Percentiles rank a stretch among this genome's conserved stretches.
Evolutionary conservation across 2,329 filamentous ascomycete genomes (phyloP).

Genomic region (Hypoxylon sp.): DNA sequence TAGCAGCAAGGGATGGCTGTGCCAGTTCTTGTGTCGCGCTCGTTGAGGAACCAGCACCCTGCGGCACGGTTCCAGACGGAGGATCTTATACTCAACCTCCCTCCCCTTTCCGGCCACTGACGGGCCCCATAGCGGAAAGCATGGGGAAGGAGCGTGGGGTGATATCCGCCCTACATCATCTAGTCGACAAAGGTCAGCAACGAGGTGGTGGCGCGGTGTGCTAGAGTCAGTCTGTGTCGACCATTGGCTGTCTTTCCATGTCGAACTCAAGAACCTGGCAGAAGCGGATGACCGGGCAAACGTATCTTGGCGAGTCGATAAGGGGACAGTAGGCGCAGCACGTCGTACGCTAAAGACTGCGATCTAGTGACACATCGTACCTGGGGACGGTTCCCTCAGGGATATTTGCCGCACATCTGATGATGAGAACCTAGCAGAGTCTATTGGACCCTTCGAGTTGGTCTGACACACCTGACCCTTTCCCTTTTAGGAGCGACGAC

Average conservation of each 20-base stretch:
- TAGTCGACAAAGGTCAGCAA: slow-evolving; percentile 43
- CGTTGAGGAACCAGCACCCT: slow-evolving; percentile 14
- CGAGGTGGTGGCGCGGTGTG: slow-evolving; percentile 42
- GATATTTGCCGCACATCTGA: slow-evolving; percentile 43
- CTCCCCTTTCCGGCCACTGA: slow-evolving; percentile 30
- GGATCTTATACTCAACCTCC: slow-evolving; percentile 40
- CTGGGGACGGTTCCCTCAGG: slow-evolving; percentile 43
- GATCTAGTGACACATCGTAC: slow-evolving; percentile 44
- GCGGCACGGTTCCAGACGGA: slow-evolving; percentile 29
- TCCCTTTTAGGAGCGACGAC: slow-evolving; percentile 42
- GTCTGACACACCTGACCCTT: slow-evolving; percentile 46
- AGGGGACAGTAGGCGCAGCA: slow-evolving; percentile 43
- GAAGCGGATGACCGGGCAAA: slow-evolving; percentile 43
- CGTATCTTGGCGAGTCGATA: slow-evolving; percentile 44
- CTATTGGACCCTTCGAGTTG: slow-evolving; percentile 44
- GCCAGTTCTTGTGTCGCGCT: slow-evolving; percentile 27
- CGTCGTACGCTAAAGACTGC: slow-evolving; percentile 41
- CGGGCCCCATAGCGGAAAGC: slow-evolving; percentile 34
- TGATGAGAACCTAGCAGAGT: slow-evolving; percentile 39
- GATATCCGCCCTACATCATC: slow-evolving; percentile 46
- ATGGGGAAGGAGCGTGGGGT: slow-evolving; percentile 43
- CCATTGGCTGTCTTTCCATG: slow-evolving; percentile 42
- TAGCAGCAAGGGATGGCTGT: slow-evolving; percentile 19
- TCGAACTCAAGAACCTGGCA: slow-evolving; percentile 40
- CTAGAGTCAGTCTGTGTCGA: slow-evolving; percentile 38